A percentile compares a stretch with the other conserved stretches of the same genome.
phyloP scores from a whole-genome alignment of 1,284 basidiomycete genomes.

The Ceratobasidium sp. region DNA sequence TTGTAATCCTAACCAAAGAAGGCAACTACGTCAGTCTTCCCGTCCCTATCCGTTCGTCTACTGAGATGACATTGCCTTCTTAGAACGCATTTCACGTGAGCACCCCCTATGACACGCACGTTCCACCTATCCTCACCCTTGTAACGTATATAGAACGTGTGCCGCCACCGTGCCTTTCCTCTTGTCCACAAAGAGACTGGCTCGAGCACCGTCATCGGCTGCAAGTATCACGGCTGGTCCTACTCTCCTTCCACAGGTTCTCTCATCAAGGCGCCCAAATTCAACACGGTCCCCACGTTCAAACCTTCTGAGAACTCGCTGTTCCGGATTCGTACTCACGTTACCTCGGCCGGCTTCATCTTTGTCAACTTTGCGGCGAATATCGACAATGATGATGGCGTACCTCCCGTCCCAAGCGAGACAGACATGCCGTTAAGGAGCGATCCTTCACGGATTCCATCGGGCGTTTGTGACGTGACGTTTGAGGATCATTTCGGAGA shows the following conservation, averaged over 20 bases:
- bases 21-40: conserved; percentile 48
- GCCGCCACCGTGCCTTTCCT: conserved; percentile 51
- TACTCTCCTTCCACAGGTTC: conserved; percentile 50
- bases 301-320: conserved; percentile 51
- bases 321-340: conserved; percentile 52
- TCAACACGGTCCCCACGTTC: conserved; percentile 51
- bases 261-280: conserved; percentile 52
- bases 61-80: not conserved
- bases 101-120: not conserved
- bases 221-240: conserved; percentile 52
- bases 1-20: conserved; percentile 47
- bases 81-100: conserved; percentile 46
- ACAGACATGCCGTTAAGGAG: conserved; percentile 38
- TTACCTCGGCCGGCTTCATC: conserved; percentile 50
- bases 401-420: conserved; percentile 31
- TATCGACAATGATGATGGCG: conserved; percentile 29
- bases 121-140: not conserved
- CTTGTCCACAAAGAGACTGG: conserved; percentile 50
- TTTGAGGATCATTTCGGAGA: conserved; percentile 51
- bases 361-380: conserved; percentile 52
- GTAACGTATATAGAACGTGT: conserved; percentile 48
- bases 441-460: conserved; percentile 32
- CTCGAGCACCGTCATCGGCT: conserved; percentile 50
- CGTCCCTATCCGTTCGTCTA: conserved; percentile 1
- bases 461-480: conserved; percentile 43